Percentiles rank a stretch among this genome's conserved stretches.
Evolutionary conservation across 768 basidiomycete species (phyloP).

Genomic region (Russula griseocarnosa): DNA sequence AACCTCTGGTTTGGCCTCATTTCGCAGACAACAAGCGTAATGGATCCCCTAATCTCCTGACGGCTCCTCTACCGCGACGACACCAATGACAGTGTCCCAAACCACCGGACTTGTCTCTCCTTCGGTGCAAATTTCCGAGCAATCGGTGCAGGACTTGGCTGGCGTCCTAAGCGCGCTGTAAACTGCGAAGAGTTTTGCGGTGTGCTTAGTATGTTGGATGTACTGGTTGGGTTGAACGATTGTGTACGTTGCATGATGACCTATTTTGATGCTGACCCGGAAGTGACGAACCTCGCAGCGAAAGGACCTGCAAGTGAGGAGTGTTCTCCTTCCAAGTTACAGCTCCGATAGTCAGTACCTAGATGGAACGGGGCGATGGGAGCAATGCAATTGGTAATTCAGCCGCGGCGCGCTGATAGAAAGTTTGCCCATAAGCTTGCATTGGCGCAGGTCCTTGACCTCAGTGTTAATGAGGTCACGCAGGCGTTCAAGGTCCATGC

Average conservation of each 20-base stretch:
- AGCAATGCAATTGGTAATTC: slow-evolving; percentile 38
- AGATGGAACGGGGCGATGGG: not conserved
- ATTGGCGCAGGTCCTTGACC: slow-evolving; percentile 79
- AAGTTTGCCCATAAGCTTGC: slow-evolving; percentile 77
- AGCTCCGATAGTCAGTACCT: not conserved
- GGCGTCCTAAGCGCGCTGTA: slow-evolving; percentile 4
- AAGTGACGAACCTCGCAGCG: too few species aligned
- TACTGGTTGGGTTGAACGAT: not conserved
- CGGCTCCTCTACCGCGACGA: not conserved
- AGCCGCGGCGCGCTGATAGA: slow-evolving; percentile 60
- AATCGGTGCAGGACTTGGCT: slow-evolving; percentile 13
- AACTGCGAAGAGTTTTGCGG: not conserved
- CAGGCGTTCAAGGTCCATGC: slow-evolving; percentile 77
- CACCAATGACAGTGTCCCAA: not conserved
- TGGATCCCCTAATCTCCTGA: not conserved
- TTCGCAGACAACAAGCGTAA: not conserved
- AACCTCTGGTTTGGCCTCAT: too few species aligned
- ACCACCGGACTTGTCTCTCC: not conserved
- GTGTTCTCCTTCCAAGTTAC: not conserved
- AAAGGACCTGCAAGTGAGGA: not conserved
- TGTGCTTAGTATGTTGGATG: not conserved
- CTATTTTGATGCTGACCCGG: not conserved
- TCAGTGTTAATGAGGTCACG: slow-evolving; percentile 87
- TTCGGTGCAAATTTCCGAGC: not conserved
- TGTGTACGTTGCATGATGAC: not conserved